Evolutionary conservation across 192 early-diverging fungal species (phyloP), one percentile per base, ranked within the genome.

Genomic region (Mortierella hygrophila): DNA sequence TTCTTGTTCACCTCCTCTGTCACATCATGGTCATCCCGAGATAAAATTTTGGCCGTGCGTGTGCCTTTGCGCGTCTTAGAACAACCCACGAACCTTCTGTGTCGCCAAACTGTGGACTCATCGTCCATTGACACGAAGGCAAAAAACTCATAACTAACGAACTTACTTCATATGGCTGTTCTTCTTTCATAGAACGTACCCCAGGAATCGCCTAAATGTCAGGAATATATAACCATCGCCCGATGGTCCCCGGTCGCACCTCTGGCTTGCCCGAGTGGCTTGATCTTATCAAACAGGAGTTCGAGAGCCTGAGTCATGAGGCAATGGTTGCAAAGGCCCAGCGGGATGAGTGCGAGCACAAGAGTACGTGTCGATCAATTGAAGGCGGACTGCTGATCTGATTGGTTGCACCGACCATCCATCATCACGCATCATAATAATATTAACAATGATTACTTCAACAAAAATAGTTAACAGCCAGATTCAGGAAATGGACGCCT

Each of bases 341-440:
- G 80, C 90, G 94, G 46, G 96, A 97, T 80, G 97, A 98, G 70
- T 92, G 94, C 82, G 97, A 97, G 84, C 92, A 94, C 72, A 94
- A 95, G 83, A 88, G 96, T 96, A 94, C 76, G 93, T 88, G 18
- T 16, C 26, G 44, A 35, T 29, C 11, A 32, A 9, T 77, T 35
- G 20, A 63, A 20, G 5, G 20, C 18, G 21, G 23, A 10, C 60
- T 46, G 11, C 47, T 77, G 63, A 9, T 55, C 72, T 42, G 21
- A 3, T 29, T 71, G 23, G 26, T 6, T 46, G n/a, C 13, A 21
- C 18, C 71, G 42, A 23, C 21, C 20, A 44, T 32, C 9, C 9
- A 49, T 73, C 46, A 52, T 20, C 16, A 52, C 49, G 5, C 18
- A 52, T 4, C 18, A 52, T 21, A 20, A 21, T 32, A 10, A 11